A percentile compares a stretch with the other conserved stretches of the same genome.
Evolutionary conservation across 2,329 filamentous ascomycete genomes (phyloP).

Genomic region (Didymella pomorum): DNA sequence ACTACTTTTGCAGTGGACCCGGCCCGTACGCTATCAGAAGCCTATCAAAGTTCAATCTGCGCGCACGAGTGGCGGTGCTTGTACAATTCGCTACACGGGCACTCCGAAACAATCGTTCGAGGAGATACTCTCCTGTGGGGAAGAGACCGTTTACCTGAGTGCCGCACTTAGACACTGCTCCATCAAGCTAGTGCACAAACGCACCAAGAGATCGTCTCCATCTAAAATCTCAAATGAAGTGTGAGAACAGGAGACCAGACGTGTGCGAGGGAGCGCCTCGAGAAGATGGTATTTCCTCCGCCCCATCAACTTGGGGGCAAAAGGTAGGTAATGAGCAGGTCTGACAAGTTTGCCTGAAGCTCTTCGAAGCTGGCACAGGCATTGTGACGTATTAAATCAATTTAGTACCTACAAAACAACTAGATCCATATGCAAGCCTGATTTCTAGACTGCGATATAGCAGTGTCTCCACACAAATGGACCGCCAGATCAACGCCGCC

Average conservation of each 20-base stretch:
- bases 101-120: constrained; percentile 4
- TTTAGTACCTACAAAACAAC: background rate
- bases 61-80: constrained; percentile 4
- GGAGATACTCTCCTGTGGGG: background rate
- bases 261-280: background rate
- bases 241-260: background rate
- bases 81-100: constrained; percentile 2
- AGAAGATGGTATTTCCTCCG: background rate
- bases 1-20: constrained; percentile 4
- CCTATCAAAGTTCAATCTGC: constrained; percentile 7
- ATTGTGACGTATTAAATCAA: background rate
- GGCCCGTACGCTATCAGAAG: constrained; percentile 5
- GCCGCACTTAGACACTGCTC: background rate
- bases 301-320: background rate
- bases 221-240: background rate
- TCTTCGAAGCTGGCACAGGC: background rate
- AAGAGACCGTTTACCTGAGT: background rate
- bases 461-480: background rate
- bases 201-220: background rate
- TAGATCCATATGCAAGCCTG: no score
- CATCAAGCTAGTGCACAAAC: background rate
- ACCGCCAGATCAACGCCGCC: background rate
- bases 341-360: background rate
- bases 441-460: background rate
- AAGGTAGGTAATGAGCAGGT: background rate